Percentiles rank a stretch among this genome's conserved stretches.
Evolutionary conservation across 208 protist species (phyloP).

Genomic region (Trypanosoma vivax): DNA sequence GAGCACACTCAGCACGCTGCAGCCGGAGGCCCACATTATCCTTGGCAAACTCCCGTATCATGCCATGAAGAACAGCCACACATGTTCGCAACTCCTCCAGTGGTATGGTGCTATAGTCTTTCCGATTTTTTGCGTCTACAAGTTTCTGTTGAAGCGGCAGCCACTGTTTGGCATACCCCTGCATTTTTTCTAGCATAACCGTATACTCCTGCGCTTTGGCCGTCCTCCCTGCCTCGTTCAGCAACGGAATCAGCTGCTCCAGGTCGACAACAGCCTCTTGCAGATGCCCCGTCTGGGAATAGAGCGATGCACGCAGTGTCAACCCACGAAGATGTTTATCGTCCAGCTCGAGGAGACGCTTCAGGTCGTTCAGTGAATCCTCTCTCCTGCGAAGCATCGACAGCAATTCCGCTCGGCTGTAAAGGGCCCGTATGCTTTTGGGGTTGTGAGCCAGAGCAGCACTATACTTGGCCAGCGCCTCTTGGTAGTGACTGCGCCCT

Average conservation of each 20-base stretch:
- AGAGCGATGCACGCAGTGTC: constrained; percentile 44
- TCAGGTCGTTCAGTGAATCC: constrained; percentile 46
- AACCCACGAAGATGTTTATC: constrained; percentile 33
- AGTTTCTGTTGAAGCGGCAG: constrained; percentile 26
- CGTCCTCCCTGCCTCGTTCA: constrained; percentile 15
- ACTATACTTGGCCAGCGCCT: constrained; percentile 84
- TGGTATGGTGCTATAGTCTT: constrained; percentile 1
- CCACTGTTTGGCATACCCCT: constrained; percentile 39
- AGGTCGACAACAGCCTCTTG: constrained; percentile 39
- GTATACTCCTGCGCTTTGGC: constrained; percentile 18
- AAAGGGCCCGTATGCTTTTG: constrained; percentile 52
- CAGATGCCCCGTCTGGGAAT: constrained; percentile 51
- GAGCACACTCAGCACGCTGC: constrained; percentile 70
- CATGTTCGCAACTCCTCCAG: constrained; percentile 37
- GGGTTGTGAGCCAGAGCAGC: constrained; percentile 54
- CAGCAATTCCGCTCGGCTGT: constrained; percentile 72
- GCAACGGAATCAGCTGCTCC: constrained; percentile 28
- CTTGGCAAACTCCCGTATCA: constrained; percentile 59
- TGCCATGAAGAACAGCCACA: constrained; percentile 35
- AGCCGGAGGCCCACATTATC: constrained; percentile 79
- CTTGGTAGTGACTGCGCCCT: constrained; percentile 62
- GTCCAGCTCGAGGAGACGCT: constrained; percentile 36
- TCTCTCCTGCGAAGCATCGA: constrained; percentile 48
- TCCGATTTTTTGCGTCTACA: constrained; percentile 17
- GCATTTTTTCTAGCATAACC: constrained; percentile 30